phyloP scores from a whole-genome alignment of 139 green algal genomes.

The Diplosphaera chodatii region DNA sequence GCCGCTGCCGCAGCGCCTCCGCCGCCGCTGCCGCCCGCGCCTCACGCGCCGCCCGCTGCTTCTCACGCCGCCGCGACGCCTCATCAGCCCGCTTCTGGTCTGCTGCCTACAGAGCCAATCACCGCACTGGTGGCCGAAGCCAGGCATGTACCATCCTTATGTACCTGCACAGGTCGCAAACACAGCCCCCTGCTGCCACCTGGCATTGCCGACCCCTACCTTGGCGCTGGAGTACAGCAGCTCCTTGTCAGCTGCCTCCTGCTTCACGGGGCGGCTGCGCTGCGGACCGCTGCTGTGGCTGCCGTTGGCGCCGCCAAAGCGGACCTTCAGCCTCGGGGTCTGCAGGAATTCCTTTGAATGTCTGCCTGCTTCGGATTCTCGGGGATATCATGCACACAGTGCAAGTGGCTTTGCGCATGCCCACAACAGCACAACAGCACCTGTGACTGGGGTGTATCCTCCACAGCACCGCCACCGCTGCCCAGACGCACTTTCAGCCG shows the following conservation, averaged over 20 bases:
- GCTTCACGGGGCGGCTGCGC: no score
- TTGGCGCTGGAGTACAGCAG: not conserved
- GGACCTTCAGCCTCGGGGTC: not conserved
- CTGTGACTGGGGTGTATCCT: not conserved
- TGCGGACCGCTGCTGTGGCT: no score
- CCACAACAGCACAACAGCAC: not conserved
- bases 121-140: no score
- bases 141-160: no score
- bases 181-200: no score
- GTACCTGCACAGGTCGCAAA: no score
- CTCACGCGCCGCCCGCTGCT: constrained; percentile 1
- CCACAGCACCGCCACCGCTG: not conserved
- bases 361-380: no score
- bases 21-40: no score
- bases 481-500: not conserved
- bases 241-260: not conserved
- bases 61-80: constrained; percentile 10
- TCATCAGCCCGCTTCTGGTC: constrained; percentile 12
- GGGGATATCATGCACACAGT: no score
- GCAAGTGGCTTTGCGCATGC: not conserved
- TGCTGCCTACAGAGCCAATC: not conserved
- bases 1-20: constrained; percentile 10
- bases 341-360: no score
- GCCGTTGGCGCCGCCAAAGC: not conserved
- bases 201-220: no score